Evolutionary conservation across 106 monocot genomes (phyloP).

Genomic region (Gastrodia elata): DNA sequence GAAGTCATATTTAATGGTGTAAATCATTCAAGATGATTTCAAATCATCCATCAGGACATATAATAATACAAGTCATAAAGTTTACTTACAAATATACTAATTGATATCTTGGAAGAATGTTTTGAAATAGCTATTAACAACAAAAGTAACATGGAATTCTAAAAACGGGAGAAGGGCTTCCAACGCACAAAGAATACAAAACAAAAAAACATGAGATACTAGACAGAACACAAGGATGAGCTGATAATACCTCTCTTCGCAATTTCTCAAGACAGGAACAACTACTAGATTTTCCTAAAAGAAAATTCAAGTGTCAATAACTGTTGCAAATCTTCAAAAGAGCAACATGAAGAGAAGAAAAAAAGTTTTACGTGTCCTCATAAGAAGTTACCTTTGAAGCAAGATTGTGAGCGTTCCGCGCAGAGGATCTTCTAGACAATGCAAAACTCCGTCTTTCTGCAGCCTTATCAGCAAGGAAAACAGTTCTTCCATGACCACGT

Average conservation of each 20-base stretch:
- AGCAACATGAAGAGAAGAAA: neutral
- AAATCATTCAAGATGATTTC: neutral
- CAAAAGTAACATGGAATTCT: neutral
- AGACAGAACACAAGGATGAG: neutral
- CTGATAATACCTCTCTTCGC: slow-evolving; percentile 30
- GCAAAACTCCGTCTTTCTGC: slow-evolving; percentile 8
- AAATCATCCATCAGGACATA: neutral
- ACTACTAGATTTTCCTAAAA: slow-evolving; percentile 26
- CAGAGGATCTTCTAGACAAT: slow-evolving; percentile 17
- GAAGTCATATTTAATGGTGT: neutral
- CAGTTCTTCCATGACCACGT: slow-evolving; percentile 18
- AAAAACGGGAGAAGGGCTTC: neutral
- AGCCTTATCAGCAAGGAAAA: slow-evolving; percentile 8
- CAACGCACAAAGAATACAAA: neutral
- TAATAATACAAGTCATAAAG: too few relatives aligned
- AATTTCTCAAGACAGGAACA: slow-evolving; percentile 15
- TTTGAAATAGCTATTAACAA: neutral
- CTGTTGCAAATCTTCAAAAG: neutral
- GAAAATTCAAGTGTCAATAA: slow-evolving; percentile 6
- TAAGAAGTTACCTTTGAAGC: slow-evolving; percentile 13
- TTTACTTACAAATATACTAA: neutral
- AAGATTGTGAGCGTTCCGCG: slow-evolving; percentile 6
- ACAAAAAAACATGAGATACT: neutral
- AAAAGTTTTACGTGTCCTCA: neutral
- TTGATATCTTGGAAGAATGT: neutral